Evolutionary conservation across 805 yeast species (phyloP).

Genomic region (Ogataea polymorpha): DNA sequence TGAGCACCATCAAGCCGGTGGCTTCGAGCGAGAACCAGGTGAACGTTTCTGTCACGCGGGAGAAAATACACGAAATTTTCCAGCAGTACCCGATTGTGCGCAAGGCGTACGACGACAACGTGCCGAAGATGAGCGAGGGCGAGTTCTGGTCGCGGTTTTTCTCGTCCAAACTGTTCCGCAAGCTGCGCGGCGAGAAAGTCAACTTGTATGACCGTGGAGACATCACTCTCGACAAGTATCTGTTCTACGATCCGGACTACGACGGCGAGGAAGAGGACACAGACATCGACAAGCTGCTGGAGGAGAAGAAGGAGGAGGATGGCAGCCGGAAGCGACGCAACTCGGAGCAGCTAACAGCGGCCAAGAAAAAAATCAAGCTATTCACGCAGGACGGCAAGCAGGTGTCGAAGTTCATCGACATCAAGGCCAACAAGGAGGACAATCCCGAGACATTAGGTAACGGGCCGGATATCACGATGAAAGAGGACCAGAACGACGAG

Average conservation of each 20-base stretch:
- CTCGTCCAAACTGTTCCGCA: conserved; percentile 81
- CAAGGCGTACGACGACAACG: conserved; percentile 84
- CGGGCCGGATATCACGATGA: conserved; percentile 87
- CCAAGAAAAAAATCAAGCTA: conserved; percentile 31
- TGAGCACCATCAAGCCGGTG: conserved; percentile 90
- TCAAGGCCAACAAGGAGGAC: conserved; percentile 78
- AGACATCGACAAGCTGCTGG: conserved; percentile 27
- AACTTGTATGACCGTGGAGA: conserved; percentile 78
- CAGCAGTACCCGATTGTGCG: conserved; percentile 90
- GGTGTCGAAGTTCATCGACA: conserved; percentile 71
- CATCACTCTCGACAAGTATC: conserved; percentile 76
- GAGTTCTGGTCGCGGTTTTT: conserved; percentile 97
- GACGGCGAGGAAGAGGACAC: conserved; percentile 40
- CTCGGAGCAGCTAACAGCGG: conserved; percentile 22
- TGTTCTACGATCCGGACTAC: conserved; percentile 63
- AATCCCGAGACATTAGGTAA: conserved; percentile 75
- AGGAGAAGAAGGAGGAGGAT: conserved; percentile 37
- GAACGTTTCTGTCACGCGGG: conserved; percentile 87
- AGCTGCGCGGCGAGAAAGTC: conserved; percentile 84
- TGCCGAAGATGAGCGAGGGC: conserved; percentile 84
- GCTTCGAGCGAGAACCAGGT: conserved; percentile 92
- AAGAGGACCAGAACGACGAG: conserved; percentile 57
- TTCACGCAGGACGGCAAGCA: conserved; percentile 39
- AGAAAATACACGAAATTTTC: conserved; percentile 83
- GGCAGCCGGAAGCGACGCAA: conserved; percentile 33